Evolutionary conservation across 2,329 filamentous ascomycete species (phyloP), one percentile per base, ranked within the genome.

Genomic region (Seiridium cupressi): DNA sequence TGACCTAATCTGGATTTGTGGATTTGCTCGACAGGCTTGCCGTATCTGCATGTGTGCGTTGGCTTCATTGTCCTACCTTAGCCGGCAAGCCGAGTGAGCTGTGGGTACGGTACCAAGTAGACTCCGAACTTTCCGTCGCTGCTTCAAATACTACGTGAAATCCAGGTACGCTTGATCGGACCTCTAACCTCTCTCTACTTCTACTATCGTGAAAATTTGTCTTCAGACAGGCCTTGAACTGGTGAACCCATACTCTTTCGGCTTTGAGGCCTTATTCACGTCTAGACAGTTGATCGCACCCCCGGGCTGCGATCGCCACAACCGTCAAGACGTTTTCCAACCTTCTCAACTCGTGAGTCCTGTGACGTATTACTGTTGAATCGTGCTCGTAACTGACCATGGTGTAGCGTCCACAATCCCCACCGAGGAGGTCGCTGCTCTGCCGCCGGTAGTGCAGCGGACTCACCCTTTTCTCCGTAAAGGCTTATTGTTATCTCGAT

Each of bases 251-350:
- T 53, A 18, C 35, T 40, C 32, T 36, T 53, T 53, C 32, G 61
- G 54, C 44, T 40, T 46, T 38, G 44, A 10, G 38, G 35, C 38
- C 35, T 36, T 32, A 11, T 36, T 11, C 34, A 36, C 66, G 64
- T 65, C 63, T 65, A 65, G 64, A 13, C 64, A 69, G 71, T 72
- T 67, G 83, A 84, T 84, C 84, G 83, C 84, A 82, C 79, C 79
- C 66, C 63, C 69, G 77, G 75, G 80, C 77, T 72, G 83, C 87
- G 86, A 80, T 90, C 88, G 79, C 77, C 68, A 64, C 73, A 77
- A 76, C 79, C 89, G 89, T 85, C 92, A 97, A 91, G 82, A 97
- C 92, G 93, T 97, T 97, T 89, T 94, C 93, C 84, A 97, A 96
- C 82, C 90, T 96, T 72, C 89, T 97, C 70, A 95, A 95, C 87